Base-by-base conservation (phyloP, 352 stramenopile genomes). In the Pythium scleroteichum region DNA sequence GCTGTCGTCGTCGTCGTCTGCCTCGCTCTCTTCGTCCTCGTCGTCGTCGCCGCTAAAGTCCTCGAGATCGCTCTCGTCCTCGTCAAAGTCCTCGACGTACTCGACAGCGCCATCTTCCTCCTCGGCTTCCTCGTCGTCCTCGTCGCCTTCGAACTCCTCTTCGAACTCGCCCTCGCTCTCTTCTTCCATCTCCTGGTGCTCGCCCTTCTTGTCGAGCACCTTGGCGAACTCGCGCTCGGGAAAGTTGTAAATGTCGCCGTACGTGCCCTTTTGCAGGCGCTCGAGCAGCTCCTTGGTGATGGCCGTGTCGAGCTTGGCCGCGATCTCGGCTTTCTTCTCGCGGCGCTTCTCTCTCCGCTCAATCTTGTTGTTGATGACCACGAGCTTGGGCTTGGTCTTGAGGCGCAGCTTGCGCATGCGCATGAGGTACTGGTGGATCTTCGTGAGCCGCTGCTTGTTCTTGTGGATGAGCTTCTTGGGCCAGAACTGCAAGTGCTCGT, bases 241-340 rank as follows among this genome's bases (percentile, higher is more conserved):
- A 79, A 99, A 99, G 78, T 99, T 99, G 85, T 99, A 99, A 79
- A 99, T 99, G 83, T 99, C 97, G 57, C 97, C 97, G 80, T 99
- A 99, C 6, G 96, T 99, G 67, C 96, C 97, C 70, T 98, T 97
- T 63, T 98, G 76, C 59, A 99, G 76, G 39, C 97, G 88, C 73
- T 99, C 94, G 24, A 99, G 85, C 59, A 99, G 83, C 82, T 99
- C 97, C 72, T 97, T 98, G 78, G 99, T 92, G 68, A 99, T 99
- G 42, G 79, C 82, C 46, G 83, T 87, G 70, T 98, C 95, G 53
- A 99, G 82, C 68, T 98, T 98, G 26, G 96, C 95, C 20, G 95
- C 95, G 32, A 88, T 72, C 66, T 99, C 85, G 22, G 97, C 97
- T 79, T 99, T 99, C 71, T 95, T 92, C 82, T 99, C 97, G 20